Evolutionary conservation across 192 early-diverging fungal species (phyloP), one percentile per base, ranked within the genome.

Genomic region (Umbelopsis vinacea): DNA sequence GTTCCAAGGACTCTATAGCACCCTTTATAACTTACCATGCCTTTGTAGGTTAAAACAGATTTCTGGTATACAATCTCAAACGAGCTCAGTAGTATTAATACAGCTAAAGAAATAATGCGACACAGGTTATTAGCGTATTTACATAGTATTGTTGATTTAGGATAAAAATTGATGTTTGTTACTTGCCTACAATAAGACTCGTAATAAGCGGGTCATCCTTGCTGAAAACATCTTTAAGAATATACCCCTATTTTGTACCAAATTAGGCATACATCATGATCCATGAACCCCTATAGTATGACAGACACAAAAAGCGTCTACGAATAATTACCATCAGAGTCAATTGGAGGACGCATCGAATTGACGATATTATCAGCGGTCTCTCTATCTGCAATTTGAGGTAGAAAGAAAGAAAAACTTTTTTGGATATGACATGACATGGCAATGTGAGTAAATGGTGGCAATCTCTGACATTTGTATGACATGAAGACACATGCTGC

Each of bases 311-410:
- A 35, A 23, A n/a, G 38, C 29, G 1, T 35, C 33, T 77, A 52
- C 40, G 77, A 35, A 10, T 24, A 8, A 74, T 68, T 83, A 89
- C 89, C 83, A 96, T 89, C 22, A 92, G 63, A 2, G 89, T 89
- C 43, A 96, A 82, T 72, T 96, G 95, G 21, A 91, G 81, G 26
- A 94, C 74, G 73, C 91, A 94, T 22, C 94, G 87, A 57, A 89
- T 66, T 0, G 92, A 83, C 7, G 91, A 82, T 7, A 95, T 78
- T 14, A 92, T 77, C 10, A 96, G 73, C 3, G 87, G 87, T n/a
- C 55, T 76, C 73, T 88, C 88, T 7, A 96, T 71, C 3, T 88
- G 85, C 22, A 94, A 83, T 1, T 90, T 88, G 21, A 96, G 79
- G 19, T 46, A 63, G 12, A 29, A 35, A 5, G 57, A 63, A 6